Conservation (phyloP, 176 grass and related monocot species). For the Oryza glumipatula region DNA sequence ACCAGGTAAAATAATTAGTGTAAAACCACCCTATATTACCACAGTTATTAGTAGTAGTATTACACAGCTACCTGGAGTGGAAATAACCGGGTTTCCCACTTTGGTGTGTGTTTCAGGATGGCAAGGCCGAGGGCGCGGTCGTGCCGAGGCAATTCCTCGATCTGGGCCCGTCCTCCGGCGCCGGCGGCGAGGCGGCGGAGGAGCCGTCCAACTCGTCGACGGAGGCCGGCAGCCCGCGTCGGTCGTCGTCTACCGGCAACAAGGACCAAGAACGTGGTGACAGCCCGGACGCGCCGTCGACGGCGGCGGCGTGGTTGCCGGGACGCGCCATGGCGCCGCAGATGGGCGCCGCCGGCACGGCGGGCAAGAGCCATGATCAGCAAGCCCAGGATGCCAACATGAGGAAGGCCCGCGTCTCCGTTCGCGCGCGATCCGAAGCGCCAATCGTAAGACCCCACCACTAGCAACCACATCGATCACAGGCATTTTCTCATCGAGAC, state of each 20-base stretch:
- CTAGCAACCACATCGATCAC: neutral
- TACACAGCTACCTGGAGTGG: neutral
- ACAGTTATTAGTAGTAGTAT: neutral
- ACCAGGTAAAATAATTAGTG: slow-evolving; percentile 28
- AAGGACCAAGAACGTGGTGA: slow-evolving; percentile 33
- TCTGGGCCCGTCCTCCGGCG: slow-evolving; percentile 36
- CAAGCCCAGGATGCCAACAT: slow-evolving; percentile 71
- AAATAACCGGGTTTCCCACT: neutral
- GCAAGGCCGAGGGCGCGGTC: slow-evolving; percentile 23
- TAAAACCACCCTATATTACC: neutral
- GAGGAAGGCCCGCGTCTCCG: slow-evolving; percentile 92
- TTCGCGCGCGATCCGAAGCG: slow-evolving; percentile 92
- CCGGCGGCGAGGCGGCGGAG: slow-evolving; percentile 16
- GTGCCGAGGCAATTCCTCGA: slow-evolving; percentile 69
- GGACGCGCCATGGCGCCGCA: slow-evolving; percentile 26
- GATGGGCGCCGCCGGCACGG: slow-evolving; percentile 15
- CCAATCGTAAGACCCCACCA: slow-evolving; percentile 62
- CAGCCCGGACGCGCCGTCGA: slow-evolving; percentile 38
- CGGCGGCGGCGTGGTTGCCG: slow-evolving; percentile 32
- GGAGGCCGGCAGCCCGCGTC: slow-evolving; percentile 59
- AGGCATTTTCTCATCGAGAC: neutral
- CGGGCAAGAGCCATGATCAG: slow-evolving; percentile 37
- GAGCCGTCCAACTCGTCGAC: slow-evolving; percentile 86
- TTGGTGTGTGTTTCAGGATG: slow-evolving; percentile 3
- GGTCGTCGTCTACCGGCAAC: slow-evolving; percentile 45